Percentiles rank a stretch among this genome's conserved stretches.
These are phyloP conservation scores for Cubamyces sp. DNA, from an alignment of 768 basidiomycete genomes.

Conservation along the genomic window DNA sequence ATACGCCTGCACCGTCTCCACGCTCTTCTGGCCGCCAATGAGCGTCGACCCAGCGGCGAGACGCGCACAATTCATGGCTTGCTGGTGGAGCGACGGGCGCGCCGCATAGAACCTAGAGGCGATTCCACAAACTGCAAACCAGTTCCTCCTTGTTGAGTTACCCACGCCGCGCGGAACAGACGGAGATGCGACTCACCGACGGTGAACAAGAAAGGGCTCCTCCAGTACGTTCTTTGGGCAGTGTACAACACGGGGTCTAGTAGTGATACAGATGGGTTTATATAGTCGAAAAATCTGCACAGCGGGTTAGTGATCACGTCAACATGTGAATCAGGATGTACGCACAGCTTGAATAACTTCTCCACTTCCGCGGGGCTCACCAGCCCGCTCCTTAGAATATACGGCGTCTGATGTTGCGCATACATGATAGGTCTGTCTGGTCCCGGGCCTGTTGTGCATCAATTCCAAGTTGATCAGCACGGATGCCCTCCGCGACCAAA, in stretches of 20 bases:
- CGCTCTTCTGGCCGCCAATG: slow-evolving; percentile 75
- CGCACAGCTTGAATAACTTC: slow-evolving; percentile 71
- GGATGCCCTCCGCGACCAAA: too few relatives aligned
- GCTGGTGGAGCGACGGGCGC: slow-evolving; percentile 69
- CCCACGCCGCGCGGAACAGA: too few relatives aligned
- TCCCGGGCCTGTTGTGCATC: slow-evolving; percentile 28
- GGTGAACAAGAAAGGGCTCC: slow-evolving; percentile 91
- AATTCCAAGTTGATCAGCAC: not conserved
- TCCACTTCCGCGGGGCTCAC: slow-evolving; percentile 71
- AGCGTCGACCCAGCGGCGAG: slow-evolving; percentile 78
- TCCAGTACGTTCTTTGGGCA: slow-evolving; percentile 75
- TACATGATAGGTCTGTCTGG: slow-evolving; percentile 41
- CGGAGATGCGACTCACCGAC: slow-evolving; percentile 61
- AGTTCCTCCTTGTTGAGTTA: not conserved
- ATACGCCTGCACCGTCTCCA: slow-evolving; percentile 87
- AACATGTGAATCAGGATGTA: not conserved
- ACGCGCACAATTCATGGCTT: slow-evolving; percentile 76
- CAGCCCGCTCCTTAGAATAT: slow-evolving; percentile 66
- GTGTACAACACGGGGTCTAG: slow-evolving; percentile 86
- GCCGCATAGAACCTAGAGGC: slow-evolving; percentile 80
- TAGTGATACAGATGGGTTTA: slow-evolving; percentile 79
- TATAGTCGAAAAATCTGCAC: slow-evolving; percentile 71
- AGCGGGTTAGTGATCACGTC: not conserved
- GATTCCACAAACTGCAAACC: slow-evolving; percentile 74
- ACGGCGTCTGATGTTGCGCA: slow-evolving; percentile 56